Base-by-base conservation (phyloP, 75 land plant species). In the Isoetes taiwanensis region DNA sequence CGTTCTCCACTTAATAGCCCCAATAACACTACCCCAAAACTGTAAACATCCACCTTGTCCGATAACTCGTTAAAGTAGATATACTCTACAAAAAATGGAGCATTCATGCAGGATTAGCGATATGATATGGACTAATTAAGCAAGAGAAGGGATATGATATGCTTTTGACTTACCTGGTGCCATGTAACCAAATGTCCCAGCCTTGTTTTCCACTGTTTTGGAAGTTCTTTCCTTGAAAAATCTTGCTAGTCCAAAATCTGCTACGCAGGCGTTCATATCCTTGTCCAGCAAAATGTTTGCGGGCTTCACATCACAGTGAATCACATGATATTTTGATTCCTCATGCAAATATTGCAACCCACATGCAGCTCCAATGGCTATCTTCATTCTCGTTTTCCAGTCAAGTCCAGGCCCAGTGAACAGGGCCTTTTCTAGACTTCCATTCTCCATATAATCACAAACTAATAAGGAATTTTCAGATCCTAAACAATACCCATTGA, bases 241-340 rank as follows among this genome's bases (percentile, higher is more conserved):
- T 8, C 50, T 19, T 4, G 50, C 50, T 23, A 46, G 16, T 19
- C 50, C 50, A 23, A 46, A 46, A 46, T 46, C 50, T 8, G 50
- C 50, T 6, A 46, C 25, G 6, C 50, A 4, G 8, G 50, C 21
- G 12, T 6, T 46, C 50, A 46, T 5, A 46, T 46, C 19, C 21
- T 46, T 23, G 16, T 46, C 50, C 50, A 46, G 50, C 8, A 46
- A 23, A n/a, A 46, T 46, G 50, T 46, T 46, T 6, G 50, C 21
- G 25, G 50, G 50, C 16, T 46, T 46, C 21, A 46, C 21, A n/a
- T 46, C 50, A n/a, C 50, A 46, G 50, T 46, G 50, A 4, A 46
- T 46, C 21, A 46, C 25, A 5, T 23, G 6, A 23, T 46, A 23
- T 23, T 46, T 46, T 19, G 50, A 46, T 46, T 46, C 50, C 16